Base-by-base conservation (phyloP, 305 asterid species). In the Petunia hybrid region DNA sequence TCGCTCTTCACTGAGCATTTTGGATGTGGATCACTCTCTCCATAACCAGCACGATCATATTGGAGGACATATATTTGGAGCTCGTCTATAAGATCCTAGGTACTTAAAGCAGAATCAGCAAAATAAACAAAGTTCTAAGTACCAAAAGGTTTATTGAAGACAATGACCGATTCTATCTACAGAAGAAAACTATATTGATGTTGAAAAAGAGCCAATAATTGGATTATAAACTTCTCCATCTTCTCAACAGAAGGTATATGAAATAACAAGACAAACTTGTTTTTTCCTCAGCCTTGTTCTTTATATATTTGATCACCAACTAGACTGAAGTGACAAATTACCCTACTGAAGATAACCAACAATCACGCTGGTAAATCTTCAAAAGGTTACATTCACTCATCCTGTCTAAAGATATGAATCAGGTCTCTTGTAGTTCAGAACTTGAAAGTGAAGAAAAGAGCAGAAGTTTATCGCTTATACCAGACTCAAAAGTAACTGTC, bases 31-130 rank as follows among this genome's bases (percentile, higher is more conserved):
- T 81, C 85, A 45, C 87, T 84, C 65, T 84, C 86, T 59, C 86
- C 84, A 43, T 85, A 85, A n/a, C 87, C 87, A 5, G 87, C 85
- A 31, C 87, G 80, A 74, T 84, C 87, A 74, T 70, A 84, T 60
- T 51, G 16, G 9, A 82, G n/a, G 42, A 82, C 38, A 35, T 80
- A 84, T 53, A 80, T 35, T 4, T 60, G 46, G 2, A 84, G 79
- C 62, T 82, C 85, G 57, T 84, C 81, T 7, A 78, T 31, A 8
- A 82, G 60, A 43, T 78, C 81, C 87, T 84, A 63, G 43, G 2
- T 31, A 71, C 43, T 48, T 48, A 12, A 71, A 48, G 46, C 62
- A 31, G 31, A 70, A 70, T 71, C 61, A 71, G 77, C 43, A 5
- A 71, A 46, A 46, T 71, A 61, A 48, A 71, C 77, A 48, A 10